phyloP scores from a whole-genome alignment of 768 basidiomycete species.

The Tylopilus rubrobrunneus region DNA sequence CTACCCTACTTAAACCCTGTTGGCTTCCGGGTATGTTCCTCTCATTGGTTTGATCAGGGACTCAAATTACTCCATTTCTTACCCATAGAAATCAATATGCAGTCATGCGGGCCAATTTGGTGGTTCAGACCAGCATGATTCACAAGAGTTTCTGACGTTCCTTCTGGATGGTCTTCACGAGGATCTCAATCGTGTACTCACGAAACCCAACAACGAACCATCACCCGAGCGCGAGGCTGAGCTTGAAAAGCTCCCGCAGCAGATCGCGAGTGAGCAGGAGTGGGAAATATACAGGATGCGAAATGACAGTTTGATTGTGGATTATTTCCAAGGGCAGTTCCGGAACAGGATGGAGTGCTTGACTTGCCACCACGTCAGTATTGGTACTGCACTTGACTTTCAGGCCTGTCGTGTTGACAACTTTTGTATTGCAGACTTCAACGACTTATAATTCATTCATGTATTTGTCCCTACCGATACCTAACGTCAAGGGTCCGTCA shows the following conservation, averaged over 20 bases:
- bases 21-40: conserved; percentile 69
- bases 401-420: conserved; percentile 11
- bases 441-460: conserved; percentile 98
- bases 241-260: conserved; percentile 79
- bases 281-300: conserved; percentile 88
- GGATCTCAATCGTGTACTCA: conserved; percentile 77
- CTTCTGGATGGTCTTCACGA: conserved; percentile 91
- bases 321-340: conserved; percentile 98
- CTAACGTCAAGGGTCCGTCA: conserved; percentile 49
- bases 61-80: conserved; percentile 16
- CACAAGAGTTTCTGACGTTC: conserved; percentile 95
- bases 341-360: conserved; percentile 84
- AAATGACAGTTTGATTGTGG: conserved; percentile 92
- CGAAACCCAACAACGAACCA: conserved; percentile 59
- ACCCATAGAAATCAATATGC: conserved; percentile 52
- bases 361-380: conserved; percentile 78
- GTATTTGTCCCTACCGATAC: conserved; percentile 89
- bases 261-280: conserved; percentile 88
- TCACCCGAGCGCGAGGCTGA: conserved; percentile 84
- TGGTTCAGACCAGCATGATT: conserved; percentile 91
- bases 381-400: neutral
- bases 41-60: conserved; percentile 17
- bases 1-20: conserved; percentile 78
- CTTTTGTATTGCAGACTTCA: conserved; percentile 61
- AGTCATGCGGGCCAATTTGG: conserved; percentile 67